These are phyloP conservation scores for Prunus armeniaca DNA, from an alignment of 306 rosid species.

Conservation along the genomic window DNA sequence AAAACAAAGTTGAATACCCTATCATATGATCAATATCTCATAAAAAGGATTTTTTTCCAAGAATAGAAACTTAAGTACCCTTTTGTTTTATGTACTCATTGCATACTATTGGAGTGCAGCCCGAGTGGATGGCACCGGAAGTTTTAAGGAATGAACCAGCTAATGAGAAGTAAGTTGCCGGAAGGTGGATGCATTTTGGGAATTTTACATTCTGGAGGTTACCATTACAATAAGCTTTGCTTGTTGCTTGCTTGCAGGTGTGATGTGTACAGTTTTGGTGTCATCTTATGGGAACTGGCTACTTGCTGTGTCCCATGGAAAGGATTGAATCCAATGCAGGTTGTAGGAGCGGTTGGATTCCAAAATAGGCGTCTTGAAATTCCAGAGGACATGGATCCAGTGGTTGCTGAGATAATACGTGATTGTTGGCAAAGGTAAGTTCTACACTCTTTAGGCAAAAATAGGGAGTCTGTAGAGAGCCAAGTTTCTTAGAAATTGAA, in stretches of 20 bases:
- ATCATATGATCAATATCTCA: not conserved
- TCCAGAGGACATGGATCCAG: conserved; percentile 78
- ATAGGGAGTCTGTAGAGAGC: not conserved
- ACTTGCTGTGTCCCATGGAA: conserved; percentile 80
- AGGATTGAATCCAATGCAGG: conserved; percentile 99
- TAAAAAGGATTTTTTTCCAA: not conserved
- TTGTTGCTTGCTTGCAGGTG: conserved; percentile 62
- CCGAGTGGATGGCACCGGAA: conserved; percentile 99
- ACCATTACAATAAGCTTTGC: conserved; percentile 23
- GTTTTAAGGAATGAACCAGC: conserved; percentile 94
- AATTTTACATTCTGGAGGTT: not conserved
- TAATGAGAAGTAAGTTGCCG: conserved; percentile 73
- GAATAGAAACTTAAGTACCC: not conserved
- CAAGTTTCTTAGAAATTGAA: not conserved
- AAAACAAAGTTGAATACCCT: not conserved
- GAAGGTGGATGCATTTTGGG: conserved; percentile 12
- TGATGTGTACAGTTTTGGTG: conserved; percentile 98
- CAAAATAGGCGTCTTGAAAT: conserved; percentile 94
- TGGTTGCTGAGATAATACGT: conserved; percentile 68
- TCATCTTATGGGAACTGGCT: conserved; percentile 91
- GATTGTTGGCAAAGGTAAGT: conserved; percentile 98
- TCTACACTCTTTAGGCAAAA: not conserved
- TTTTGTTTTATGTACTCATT: conserved; percentile 7
- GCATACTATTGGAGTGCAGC: conserved; percentile 52
- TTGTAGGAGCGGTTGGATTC: conserved; percentile 99